A percentile compares a stretch with the other conserved stretches of the same genome.
Conservation (phyloP, 2,329 filamentous ascomycete genomes). For the Colletotrichum sublineola region DNA sequence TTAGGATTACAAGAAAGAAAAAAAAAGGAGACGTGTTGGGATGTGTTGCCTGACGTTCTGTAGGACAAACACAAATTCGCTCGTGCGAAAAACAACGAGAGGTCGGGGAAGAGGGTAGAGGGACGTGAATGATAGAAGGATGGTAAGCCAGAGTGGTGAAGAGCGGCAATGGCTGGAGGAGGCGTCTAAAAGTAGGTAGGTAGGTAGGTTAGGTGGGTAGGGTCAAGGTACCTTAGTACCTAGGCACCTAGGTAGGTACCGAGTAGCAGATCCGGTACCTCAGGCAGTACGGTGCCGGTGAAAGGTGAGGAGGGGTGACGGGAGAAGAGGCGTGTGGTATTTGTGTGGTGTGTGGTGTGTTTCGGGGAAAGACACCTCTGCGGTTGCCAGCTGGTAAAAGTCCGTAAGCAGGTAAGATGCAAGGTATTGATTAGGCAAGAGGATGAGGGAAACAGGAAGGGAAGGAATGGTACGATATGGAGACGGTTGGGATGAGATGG, state of each 20-base stretch:
- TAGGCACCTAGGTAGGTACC: slow-evolving; percentile 5
- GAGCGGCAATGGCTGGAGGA: slow-evolving; percentile 41
- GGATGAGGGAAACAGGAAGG: not conserved
- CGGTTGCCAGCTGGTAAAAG: slow-evolving; percentile 9
- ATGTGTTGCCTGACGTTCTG: slow-evolving; percentile 39
- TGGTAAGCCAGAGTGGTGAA: slow-evolving; percentile 35
- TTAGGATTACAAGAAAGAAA: slow-evolving; percentile 41
- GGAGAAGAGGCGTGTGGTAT: not conserved
- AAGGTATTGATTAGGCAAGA: not conserved
- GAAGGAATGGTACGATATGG: not conserved
- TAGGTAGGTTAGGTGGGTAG: not conserved
- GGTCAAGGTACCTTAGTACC: slow-evolving; percentile 11
- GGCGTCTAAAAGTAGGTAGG: slow-evolving; percentile 28
- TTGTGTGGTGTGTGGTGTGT: slow-evolving; percentile 16
- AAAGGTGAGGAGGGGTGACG: slow-evolving; percentile 13
- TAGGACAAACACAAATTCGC: slow-evolving; percentile 38
- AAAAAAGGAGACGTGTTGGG: slow-evolving; percentile 31
- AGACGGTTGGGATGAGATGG: slow-evolving; percentile 18
- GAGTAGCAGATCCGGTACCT: slow-evolving; percentile 15
- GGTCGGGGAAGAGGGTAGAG: slow-evolving; percentile 30
- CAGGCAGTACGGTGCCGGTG: not conserved
- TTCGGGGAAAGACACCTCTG: slow-evolving; percentile 40
- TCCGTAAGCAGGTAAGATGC: not conserved
- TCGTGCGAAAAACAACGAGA: slow-evolving; percentile 38
- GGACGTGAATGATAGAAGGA: slow-evolving; percentile 36